Base-by-base conservation (phyloP, 805 yeast species). In the Cyberlindnera veronae region DNA sequence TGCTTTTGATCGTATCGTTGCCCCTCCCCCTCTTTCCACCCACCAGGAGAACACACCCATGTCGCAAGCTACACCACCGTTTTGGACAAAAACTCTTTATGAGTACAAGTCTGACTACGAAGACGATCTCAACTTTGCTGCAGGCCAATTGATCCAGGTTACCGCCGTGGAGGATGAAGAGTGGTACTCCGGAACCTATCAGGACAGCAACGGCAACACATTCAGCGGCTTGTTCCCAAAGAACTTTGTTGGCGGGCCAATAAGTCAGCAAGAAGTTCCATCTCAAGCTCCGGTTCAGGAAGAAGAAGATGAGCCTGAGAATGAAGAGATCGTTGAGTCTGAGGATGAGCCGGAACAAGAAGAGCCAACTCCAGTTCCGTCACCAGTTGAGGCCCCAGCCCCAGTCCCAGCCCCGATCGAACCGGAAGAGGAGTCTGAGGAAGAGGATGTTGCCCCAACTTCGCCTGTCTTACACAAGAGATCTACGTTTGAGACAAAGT, bases 111-210 rank as follows among this genome's bases (percentile, higher is more conserved):
- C 83, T 4, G 87, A 81, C 38, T 87, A 78, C 48, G 87, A 80
- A 21, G 98, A 93, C 59, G 99, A 91, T 60, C 72, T 91, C 57
- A 69, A 74, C 24, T 90, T 91, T 52, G 60, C 61, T 0, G 76
- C 68, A 5, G 90, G 84, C 16, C 88, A 84, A 58, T 49, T 74
- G 21, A 81, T 91, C 49, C 76, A 79, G 4, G 96, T 91, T 20
- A 78, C 81, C 5, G 78, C 76, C 28, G 70, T 86, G 38, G 96
- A 88, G 51, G 97, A 91, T 60, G 95, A 81, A 6, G 96, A 90
- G 48, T 93, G 98, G 98, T 84, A 77, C 57, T 68, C 74, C 29
- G 99, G 99, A 3, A 65, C 70, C 5, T 84, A 74, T 52, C 55
- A 53, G 3, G 74, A 66, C 44, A 27, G 42, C 1, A 30, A 40